Conservation (phyloP, 2,329 filamentous ascomycete species). For the Epichloe uncinata region DNA sequence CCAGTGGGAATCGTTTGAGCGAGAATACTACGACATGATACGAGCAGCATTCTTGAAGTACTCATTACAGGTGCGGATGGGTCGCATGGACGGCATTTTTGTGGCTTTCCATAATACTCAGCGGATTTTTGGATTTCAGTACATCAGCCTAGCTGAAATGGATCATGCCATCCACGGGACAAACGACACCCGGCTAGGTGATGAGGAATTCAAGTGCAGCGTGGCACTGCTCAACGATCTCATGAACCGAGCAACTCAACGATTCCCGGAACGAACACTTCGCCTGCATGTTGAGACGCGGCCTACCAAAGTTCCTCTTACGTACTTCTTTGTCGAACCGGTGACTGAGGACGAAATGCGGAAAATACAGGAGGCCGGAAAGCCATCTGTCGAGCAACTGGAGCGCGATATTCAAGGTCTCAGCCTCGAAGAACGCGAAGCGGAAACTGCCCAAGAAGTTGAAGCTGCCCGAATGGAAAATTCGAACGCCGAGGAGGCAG, state of each 20-base stretch:
- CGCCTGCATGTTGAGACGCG: constrained; percentile 75
- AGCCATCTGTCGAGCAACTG: constrained; percentile 52
- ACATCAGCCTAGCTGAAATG: constrained; percentile 77
- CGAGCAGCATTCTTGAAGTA: constrained; percentile 92
- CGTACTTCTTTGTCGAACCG: constrained; percentile 86
- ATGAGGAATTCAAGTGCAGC: constrained; percentile 76
- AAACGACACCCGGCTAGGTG: constrained; percentile 50
- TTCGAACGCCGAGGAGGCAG: constrained; percentile 11
- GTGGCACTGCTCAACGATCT: constrained; percentile 66
- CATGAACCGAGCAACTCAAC: constrained; percentile 58
- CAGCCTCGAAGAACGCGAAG: constrained; percentile 19
- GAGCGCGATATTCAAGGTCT: constrained; percentile 49
- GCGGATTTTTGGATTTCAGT: constrained; percentile 96
- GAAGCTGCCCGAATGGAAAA: constrained; percentile 9
- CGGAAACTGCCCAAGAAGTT: constrained; percentile 8
- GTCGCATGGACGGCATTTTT: constrained; percentile 97
- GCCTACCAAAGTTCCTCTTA: constrained; percentile 43
- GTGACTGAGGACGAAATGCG: constrained; percentile 60
- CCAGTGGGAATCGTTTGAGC: constrained; percentile 80
- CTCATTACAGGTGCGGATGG: constrained; percentile 90
- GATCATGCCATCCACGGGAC: constrained; percentile 82
- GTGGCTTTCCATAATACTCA: constrained; percentile 92
- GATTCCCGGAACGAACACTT: constrained; percentile 63
- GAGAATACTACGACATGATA: constrained; percentile 96
- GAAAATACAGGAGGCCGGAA: constrained; percentile 55